Percentiles rank a stretch among this genome's conserved stretches.
Evolutionary conservation across 1,284 basidiomycete species (phyloP).

Genomic region (Nidula niveotomentosa): DNA sequence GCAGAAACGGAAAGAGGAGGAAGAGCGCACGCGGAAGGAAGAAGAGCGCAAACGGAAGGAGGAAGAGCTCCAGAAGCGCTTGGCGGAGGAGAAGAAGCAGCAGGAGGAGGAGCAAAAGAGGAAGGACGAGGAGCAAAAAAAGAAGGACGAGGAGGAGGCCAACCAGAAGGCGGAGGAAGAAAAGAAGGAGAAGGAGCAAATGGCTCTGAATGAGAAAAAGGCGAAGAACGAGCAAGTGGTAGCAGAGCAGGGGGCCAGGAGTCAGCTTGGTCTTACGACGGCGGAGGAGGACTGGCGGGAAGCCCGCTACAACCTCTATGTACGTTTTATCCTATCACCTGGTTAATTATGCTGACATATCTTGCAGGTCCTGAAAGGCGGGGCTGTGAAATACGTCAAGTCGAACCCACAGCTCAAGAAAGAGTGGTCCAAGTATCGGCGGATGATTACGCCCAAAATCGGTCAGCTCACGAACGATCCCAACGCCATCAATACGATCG

Average conservation of each 20-base stretch:
- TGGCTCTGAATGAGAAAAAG: conserved; percentile 35
- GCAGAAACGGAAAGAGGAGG: conserved; percentile 42
- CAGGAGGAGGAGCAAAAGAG: conserved; percentile 35
- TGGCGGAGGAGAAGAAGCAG: conserved; percentile 34
- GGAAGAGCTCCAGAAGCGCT: conserved; percentile 35
- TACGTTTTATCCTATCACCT: conserved; percentile 24
- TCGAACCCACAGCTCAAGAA: conserved; percentile 53
- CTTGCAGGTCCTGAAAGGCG: conserved; percentile 65
- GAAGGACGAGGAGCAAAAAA: conserved; percentile 36
- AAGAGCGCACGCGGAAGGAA: conserved; percentile 24
- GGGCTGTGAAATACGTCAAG: conserved; percentile 78
- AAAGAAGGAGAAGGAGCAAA: conserved; percentile 38
- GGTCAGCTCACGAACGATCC: conserved; percentile 89
- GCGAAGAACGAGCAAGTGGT: conserved; percentile 24
- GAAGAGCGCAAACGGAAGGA: conserved; percentile 29
- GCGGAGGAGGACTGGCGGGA: conserved; percentile 68
- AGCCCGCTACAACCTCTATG: conserved; percentile 62
- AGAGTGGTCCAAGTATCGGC: conserved; percentile 65
- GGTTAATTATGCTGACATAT: conserved; percentile 3
- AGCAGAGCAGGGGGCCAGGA: conserved; percentile 27
- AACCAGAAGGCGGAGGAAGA: conserved; percentile 37
- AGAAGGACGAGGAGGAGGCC: conserved; percentile 38
- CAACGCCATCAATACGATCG: conserved; percentile 69
- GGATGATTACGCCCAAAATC: conserved; percentile 88
- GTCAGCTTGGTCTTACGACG: conserved; percentile 46